Conservation (phyloP, 2,329 filamentous ascomycete species). For the Alternaria rosae region DNA sequence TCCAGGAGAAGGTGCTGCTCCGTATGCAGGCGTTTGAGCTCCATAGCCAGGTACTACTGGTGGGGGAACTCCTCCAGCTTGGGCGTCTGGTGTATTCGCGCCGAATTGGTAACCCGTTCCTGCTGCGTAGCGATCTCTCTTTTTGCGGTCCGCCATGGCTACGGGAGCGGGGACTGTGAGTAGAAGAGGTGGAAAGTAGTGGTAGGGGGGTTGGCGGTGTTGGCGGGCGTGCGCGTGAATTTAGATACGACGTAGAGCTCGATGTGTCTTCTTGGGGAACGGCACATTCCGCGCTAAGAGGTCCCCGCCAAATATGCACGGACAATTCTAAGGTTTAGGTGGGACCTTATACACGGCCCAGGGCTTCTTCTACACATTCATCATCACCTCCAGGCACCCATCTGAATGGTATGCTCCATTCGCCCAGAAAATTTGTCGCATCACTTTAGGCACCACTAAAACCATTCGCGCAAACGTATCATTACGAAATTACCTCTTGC, state of each 20-base stretch:
- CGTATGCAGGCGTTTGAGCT: slow-evolving; percentile 50
- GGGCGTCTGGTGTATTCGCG: slow-evolving; percentile 73
- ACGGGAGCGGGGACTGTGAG: slow-evolving; percentile 20
- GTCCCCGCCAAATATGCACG: slow-evolving; percentile 33
- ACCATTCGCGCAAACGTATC: background rate
- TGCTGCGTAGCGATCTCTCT: slow-evolving; percentile 94
- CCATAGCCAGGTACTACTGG: slow-evolving; percentile 29
- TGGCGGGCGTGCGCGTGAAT: slow-evolving; percentile 30
- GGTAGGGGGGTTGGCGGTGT: slow-evolving; percentile 16
- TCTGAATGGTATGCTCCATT: background rate
- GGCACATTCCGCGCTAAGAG: slow-evolving; percentile 39
- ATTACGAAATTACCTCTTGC: background rate
- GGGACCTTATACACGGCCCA: slow-evolving; percentile 6
- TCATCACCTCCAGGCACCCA: slow-evolving; percentile 19
- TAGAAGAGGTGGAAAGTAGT: slow-evolving; percentile 14
- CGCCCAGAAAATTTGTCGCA: background rate
- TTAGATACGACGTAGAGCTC: slow-evolving; percentile 37
- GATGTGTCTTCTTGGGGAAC: slow-evolving; percentile 48
- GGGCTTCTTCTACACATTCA: background rate
- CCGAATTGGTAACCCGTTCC: slow-evolving; percentile 95
- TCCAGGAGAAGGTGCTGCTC: slow-evolving; percentile 50
- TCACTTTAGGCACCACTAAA: background rate
- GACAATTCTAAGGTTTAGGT: slow-evolving; percentile 15
- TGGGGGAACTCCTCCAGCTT: slow-evolving; percentile 57
- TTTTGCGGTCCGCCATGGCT: slow-evolving; percentile 63